A percentile compares a stretch with the other conserved stretches of the same genome.
These are phyloP conservation scores for Aristolochia fimbriata DNA, from an alignment of 164 flowering plant genomes.

Conservation along the genomic window DNA sequence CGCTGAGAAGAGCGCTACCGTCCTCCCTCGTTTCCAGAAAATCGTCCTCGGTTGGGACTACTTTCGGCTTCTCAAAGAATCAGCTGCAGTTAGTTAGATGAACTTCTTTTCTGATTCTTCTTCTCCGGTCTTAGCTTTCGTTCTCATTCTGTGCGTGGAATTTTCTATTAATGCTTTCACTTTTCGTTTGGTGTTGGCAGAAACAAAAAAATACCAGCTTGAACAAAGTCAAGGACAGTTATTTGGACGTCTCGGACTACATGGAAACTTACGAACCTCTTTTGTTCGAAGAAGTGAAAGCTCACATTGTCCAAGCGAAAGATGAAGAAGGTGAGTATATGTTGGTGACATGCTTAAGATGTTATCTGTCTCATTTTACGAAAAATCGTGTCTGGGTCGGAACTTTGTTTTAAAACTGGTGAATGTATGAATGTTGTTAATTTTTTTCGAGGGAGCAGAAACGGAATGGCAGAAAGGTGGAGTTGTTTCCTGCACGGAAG, in stretches of 20 bases:
- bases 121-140: not conserved
- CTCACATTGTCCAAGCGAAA: slow-evolving; percentile 59
- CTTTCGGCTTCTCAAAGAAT: slow-evolving; percentile 37
- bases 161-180: not conserved
- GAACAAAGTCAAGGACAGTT: slow-evolving; percentile 49
- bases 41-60: slow-evolving; percentile 85
- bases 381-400: too few relatives aligned
- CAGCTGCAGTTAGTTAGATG: slow-evolving; percentile 14
- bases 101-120: not conserved
- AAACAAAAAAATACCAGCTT: slow-evolving; percentile 22
- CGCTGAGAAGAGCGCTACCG: slow-evolving; percentile 11
- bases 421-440: not conserved
- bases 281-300: slow-evolving; percentile 84
- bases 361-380: not conserved
- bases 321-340: slow-evolving; percentile 34
- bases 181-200: slow-evolving; percentile 2
- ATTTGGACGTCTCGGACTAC: slow-evolving; percentile 64
- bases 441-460: slow-evolving; percentile 20
- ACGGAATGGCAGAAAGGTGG: slow-evolving; percentile 32
- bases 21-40: slow-evolving; percentile 45
- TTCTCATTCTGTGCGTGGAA: not conserved
- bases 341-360: not conserved
- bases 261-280: slow-evolving; percentile 78
- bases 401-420: too few relatives aligned
- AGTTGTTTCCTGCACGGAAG: slow-evolving; percentile 31